Conservation (phyloP, 352 stramenopile species). For the Blastocystis sp. region DNA sequence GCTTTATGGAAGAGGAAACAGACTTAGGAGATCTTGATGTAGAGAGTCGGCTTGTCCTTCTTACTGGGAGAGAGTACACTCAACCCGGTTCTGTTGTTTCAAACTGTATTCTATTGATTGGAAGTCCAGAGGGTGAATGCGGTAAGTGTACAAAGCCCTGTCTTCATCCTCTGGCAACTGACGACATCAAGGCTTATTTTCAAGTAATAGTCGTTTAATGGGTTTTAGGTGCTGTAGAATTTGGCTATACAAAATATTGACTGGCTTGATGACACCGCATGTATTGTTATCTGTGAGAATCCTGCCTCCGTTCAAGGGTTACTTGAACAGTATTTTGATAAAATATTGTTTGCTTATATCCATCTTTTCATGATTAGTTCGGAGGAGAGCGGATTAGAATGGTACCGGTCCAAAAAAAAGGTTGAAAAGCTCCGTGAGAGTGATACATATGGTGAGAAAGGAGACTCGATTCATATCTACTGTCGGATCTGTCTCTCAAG, state of each 20-base stretch:
- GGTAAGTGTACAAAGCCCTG: constrained; percentile 26
- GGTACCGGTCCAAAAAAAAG: constrained; percentile 11
- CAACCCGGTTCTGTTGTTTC: constrained; percentile 9
- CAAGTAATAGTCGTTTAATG: not conserved
- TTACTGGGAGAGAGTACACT: constrained; percentile 28
- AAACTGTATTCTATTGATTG: constrained; percentile 42
- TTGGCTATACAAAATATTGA: not conserved
- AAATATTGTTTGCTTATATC: not conserved
- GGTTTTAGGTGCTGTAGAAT: not conserved
- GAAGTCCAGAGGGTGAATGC: constrained; percentile 38
- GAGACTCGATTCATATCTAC: constrained; percentile 17
- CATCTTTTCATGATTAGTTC: not conserved
- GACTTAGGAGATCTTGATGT: not conserved
- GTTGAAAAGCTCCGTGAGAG: not conserved
- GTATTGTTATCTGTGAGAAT: constrained; percentile 55
- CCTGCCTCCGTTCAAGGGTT: not conserved
- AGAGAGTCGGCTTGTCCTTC: not conserved
- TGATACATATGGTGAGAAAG: constrained; percentile 51
- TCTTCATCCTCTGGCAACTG: constrained; percentile 25
- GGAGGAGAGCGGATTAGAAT: constrained; percentile 41
- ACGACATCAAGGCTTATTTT: constrained; percentile 19
- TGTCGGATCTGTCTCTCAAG: constrained; percentile 6
- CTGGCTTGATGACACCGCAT: constrained; percentile 56
- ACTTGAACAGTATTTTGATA: not conserved
- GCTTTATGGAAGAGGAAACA: constrained; percentile 20